These are phyloP conservation scores for Phytophthora palmivora DNA, from an alignment of 352 stramenopile species.

Conservation along the genomic window DNA sequence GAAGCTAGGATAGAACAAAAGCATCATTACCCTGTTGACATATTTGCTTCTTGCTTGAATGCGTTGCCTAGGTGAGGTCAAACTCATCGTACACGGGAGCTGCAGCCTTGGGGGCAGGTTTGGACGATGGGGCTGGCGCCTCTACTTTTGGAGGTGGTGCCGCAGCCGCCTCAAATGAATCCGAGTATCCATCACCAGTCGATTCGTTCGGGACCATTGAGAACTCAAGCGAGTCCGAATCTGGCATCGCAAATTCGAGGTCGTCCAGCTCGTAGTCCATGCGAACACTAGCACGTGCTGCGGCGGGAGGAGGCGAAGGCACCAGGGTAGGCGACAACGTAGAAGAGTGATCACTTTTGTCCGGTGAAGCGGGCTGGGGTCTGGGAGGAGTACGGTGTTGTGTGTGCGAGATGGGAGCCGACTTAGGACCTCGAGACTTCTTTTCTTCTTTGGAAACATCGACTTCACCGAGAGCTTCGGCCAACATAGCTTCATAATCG, in stretches of 20 bases:
- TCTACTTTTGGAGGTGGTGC: constrained; percentile 28
- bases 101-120: constrained; percentile 22
- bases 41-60: constrained; percentile 12
- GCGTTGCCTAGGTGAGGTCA: constrained; percentile 67
- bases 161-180: constrained; percentile 23
- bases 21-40: constrained; percentile 22
- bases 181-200: constrained; percentile 16
- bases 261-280: constrained; percentile 74
- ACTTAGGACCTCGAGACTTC: constrained; percentile 7
- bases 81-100: constrained; percentile 66
- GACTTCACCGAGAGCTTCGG: constrained; percentile 40
- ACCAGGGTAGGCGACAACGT: constrained; percentile 19
- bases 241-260: constrained; percentile 68
- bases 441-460: constrained; percentile 31
- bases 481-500: constrained; percentile 43
- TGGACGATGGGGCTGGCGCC: constrained; percentile 15
- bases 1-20: constrained; percentile 16
- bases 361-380: constrained; percentile 3
- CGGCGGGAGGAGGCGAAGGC: constrained; percentile 23
- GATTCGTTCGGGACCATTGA: constrained; percentile 30
- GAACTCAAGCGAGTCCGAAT: constrained; percentile 47
- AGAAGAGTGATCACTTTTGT: constrained; percentile 7
- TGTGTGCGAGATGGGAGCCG: neutral
- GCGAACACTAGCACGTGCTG: constrained; percentile 29
- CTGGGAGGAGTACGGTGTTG: neutral